Base-by-base conservation (phyloP, 2,329 filamentous ascomycete genomes). In the Claviceps lovelessii region DNA sequence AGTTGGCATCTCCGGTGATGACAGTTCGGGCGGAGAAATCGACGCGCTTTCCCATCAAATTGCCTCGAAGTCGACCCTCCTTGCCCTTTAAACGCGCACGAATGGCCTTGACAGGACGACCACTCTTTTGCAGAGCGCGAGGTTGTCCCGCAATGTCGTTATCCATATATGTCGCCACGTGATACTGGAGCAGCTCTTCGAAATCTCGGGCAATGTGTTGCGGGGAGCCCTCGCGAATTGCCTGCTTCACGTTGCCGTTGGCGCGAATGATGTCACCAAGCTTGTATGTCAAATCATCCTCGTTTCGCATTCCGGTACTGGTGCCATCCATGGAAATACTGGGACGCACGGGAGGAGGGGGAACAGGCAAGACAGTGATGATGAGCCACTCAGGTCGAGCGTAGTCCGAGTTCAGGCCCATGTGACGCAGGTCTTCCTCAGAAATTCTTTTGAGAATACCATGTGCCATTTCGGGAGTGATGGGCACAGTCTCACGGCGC, bases 281-380 rank as follows among this genome's bases (percentile, higher is more conserved):
- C 73, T 99, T 99, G 80, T 96, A 98, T 0, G 93, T 99, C 79
- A 99, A 80, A 77, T 99, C 94, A 69, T 99, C 93, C 72, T 99
- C 93, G 67, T 93, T 93, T 59, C 93, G 86, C 76, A 91, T 84
- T 59, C 93, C 93, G 61, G 88, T 88, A 53, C 88, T 87, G 47
- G 89, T 95, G 53, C 93, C 90, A 65, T 97, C 94, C 74, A 97
- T 91, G 28, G 91, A 94, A 63, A 98, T 95, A 77, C 90, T 96
- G 5, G 93, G 93, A 54, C 93, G 86, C 42, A 99, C 94, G 3
- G 93, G 90, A 50, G 93, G 93, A 3, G 93, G 93, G 1, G 93
- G 93, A 0, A 98, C 94, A 5, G 93, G 90, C 49, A 99, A 78
- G 51, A 97, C 90, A 0, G 90, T 95, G 58, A 98, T 76, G 58